Percentiles rank a stretch among this genome's conserved stretches.
Conservation (phyloP, 129 eudicot genomes). For the Helianthus annuus region DNA sequence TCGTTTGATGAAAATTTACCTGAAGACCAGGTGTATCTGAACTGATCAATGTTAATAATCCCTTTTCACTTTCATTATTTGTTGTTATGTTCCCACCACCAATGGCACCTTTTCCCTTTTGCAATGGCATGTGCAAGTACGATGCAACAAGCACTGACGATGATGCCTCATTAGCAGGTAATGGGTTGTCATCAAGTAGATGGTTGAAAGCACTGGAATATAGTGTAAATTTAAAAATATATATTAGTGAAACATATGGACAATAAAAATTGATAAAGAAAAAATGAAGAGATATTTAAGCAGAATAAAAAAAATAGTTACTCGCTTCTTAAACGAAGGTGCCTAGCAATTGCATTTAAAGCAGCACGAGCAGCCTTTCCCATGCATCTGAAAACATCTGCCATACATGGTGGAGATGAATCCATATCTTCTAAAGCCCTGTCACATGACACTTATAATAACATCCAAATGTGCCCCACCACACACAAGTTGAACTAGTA, state of each 20-base stretch:
- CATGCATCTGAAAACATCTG: slow-evolving; percentile 90
- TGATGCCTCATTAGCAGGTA: slow-evolving; percentile 83
- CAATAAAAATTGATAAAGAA: not conserved
- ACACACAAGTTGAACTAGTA: not conserved
- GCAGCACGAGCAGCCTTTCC: slow-evolving; percentile 95
- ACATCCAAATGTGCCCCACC: slow-evolving; percentile 16
- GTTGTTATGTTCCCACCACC: slow-evolving; percentile 65
- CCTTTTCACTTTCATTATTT: slow-evolving; percentile 76
- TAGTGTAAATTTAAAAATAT: slow-evolving; percentile 22
- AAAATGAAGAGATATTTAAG: not conserved
- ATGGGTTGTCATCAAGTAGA: slow-evolving; percentile 87
- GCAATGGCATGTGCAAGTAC: slow-evolving; percentile 46
- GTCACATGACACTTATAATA: slow-evolving; percentile 35
- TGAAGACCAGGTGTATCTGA: slow-evolving; percentile 87
- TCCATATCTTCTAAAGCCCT: slow-evolving; percentile 90
- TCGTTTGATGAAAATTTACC: slow-evolving; percentile 38
- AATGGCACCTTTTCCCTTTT: slow-evolving; percentile 68
- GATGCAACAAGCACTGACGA: slow-evolving; percentile 92
- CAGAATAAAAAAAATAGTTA: slow-evolving; percentile 29
- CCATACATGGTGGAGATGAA: slow-evolving; percentile 94
- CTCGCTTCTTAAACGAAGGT: slow-evolving; percentile 97
- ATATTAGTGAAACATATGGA: slow-evolving; percentile 16
- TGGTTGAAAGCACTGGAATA: slow-evolving; percentile 74
- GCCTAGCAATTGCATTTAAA: slow-evolving; percentile 86
- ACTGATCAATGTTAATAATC: slow-evolving; percentile 75